Percentiles rank a stretch among this genome's conserved stretches.
Conservation (phyloP, 495 filamentous ascomycete genomes). For the Hyaloscypha variabilis region DNA sequence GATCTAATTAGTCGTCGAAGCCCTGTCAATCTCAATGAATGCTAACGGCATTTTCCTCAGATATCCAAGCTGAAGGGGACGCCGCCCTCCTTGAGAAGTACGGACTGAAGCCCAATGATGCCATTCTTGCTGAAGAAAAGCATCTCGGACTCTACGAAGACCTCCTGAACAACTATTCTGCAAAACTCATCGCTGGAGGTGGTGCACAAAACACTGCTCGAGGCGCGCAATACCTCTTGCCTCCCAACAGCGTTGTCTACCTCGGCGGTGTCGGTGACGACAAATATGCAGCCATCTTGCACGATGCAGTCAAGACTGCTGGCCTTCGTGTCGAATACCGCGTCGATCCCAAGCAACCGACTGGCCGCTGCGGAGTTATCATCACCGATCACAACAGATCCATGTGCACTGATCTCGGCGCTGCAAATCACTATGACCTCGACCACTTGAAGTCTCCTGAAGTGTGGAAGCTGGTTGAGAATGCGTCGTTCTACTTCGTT, state of each 20-base stretch:
- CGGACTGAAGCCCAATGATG: slow-evolving; percentile 90
- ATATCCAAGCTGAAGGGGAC: slow-evolving; percentile 89
- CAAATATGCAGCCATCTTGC: slow-evolving; percentile 85
- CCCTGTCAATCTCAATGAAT: background rate
- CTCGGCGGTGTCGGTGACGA: slow-evolving; percentile 91
- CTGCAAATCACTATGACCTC: slow-evolving; percentile 94
- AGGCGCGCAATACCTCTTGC: slow-evolving; percentile 94
- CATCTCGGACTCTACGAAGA: slow-evolving; percentile 91
- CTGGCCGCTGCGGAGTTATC: slow-evolving; percentile 92
- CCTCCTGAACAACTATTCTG: slow-evolving; percentile 79
- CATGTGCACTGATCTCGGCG: slow-evolving; percentile 94
- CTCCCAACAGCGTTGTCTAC: slow-evolving; percentile 83
- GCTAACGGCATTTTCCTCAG: slow-evolving; percentile 45
- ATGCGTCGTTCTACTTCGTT: slow-evolving; percentile 86
- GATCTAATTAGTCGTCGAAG: background rate
- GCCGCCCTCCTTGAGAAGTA: slow-evolving; percentile 87
- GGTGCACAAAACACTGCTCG: slow-evolving; percentile 98
- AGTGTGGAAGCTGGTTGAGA: slow-evolving; percentile 88
- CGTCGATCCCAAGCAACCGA: slow-evolving; percentile 77
- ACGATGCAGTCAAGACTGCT: slow-evolving; percentile 72
- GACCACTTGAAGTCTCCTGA: slow-evolving; percentile 90
- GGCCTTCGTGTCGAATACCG: slow-evolving; percentile 94
- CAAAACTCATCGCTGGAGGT: slow-evolving; percentile 93
- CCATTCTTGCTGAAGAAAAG: slow-evolving; percentile 92
- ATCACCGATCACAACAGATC: slow-evolving; percentile 93